A percentile compares a stretch with the other conserved stretches of the same genome.
Evolutionary conservation across 805 yeast species (phyloP).

Genomic region (Myxozyma sirexii): DNA sequence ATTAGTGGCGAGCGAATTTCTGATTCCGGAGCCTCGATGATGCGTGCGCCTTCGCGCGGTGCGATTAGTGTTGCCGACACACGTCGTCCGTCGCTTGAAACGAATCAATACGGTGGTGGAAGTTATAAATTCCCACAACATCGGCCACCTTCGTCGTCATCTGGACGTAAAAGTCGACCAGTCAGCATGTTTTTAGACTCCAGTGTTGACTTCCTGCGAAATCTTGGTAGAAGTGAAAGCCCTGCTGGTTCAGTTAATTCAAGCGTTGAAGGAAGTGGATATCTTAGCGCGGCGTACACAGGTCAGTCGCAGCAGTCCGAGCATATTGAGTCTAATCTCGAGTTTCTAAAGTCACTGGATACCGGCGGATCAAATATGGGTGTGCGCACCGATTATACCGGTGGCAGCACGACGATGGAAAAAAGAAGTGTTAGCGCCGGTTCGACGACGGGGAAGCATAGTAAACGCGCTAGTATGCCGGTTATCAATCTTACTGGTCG

Average conservation of each 20-base stretch:
- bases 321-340: conserved; percentile 31
- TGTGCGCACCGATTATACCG: background rate
- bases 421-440: conserved; percentile 16
- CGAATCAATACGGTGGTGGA: background rate
- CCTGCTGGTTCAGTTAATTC: conserved; percentile 24
- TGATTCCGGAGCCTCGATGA: background rate
- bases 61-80: conserved; percentile 23
- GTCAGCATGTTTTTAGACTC: conserved; percentile 33
- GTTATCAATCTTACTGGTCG: background rate
- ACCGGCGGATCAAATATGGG: conserved; percentile 28
- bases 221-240: conserved; percentile 24
- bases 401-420: background rate
- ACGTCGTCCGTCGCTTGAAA: conserved; percentile 26
- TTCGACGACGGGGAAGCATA: conserved; percentile 18
- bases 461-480: conserved; percentile 26
- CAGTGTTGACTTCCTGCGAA: conserved; percentile 30
- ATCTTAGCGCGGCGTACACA: conserved; percentile 14
- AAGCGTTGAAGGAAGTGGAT: conserved; percentile 3
- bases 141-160: conserved; percentile 8
- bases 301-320: conserved; percentile 31
- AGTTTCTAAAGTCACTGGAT: conserved; percentile 29
- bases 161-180: conserved; percentile 23
- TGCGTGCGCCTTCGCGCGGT: conserved; percentile 26
- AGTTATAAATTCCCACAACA: conserved; percentile 1
- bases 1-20: background rate